phyloP scores from a whole-genome alignment of 371 early-diverging fungal species.

The Mucor racemosus region DNA sequence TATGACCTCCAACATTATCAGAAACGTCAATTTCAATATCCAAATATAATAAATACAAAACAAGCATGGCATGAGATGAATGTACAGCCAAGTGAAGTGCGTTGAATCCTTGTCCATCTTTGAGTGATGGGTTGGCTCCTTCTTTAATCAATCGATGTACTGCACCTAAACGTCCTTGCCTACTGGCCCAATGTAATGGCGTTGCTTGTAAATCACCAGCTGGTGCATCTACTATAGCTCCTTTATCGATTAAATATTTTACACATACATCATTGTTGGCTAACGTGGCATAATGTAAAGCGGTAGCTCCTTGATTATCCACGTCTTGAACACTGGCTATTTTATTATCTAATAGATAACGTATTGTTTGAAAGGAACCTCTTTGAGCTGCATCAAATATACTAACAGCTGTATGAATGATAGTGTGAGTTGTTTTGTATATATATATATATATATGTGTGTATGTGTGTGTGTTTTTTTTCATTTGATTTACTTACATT shows the following conservation, averaged over 20 bases:
- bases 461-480: neutral
- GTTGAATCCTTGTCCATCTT: slow-evolving; percentile 90
- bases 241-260: slow-evolving; percentile 79
- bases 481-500: neutral
- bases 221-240: slow-evolving; percentile 75
- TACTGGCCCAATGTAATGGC: slow-evolving; percentile 91
- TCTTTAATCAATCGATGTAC: slow-evolving; percentile 74
- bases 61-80: slow-evolving; percentile 76
- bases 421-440: neutral
- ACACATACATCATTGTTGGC: slow-evolving; percentile 78
- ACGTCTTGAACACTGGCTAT: slow-evolving; percentile 51
- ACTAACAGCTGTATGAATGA: slow-evolving; percentile 20
- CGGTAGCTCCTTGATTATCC: slow-evolving; percentile 71
- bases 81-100: slow-evolving; percentile 93
- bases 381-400: slow-evolving; percentile 72
- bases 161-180: slow-evolving; percentile 75
- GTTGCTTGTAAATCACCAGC: slow-evolving; percentile 85
- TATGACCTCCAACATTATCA: slow-evolving; percentile 79
- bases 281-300: slow-evolving; percentile 84
- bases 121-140: slow-evolving; percentile 76
- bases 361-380: slow-evolving; percentile 63
- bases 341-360: slow-evolving; percentile 57
- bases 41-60: slow-evolving; percentile 68
- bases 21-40: slow-evolving; percentile 75
- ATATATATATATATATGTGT: neutral